Percentiles rank a stretch among this genome's conserved stretches.
phyloP scores from a whole-genome alignment of 805 yeast genomes.

The Sporopachydermia quercuum region DNA sequence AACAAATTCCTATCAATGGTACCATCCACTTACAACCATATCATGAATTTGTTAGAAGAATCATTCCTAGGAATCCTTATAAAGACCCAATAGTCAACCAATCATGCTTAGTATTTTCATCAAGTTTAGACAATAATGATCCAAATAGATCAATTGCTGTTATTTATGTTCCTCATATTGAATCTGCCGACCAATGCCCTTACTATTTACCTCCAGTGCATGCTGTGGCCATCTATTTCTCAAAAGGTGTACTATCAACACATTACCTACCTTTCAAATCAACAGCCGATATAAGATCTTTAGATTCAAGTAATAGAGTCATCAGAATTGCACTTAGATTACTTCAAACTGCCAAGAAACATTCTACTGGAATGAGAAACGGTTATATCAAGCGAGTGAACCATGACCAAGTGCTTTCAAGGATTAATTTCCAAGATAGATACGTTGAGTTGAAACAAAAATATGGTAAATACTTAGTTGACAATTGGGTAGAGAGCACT shows the following conservation, averaged over 20 bases:
- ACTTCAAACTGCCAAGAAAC: constrained; percentile 66
- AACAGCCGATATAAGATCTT: constrained; percentile 16
- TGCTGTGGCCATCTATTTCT: constrained; percentile 58
- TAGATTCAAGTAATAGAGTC: constrained; percentile 41
- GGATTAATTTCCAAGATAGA: constrained; percentile 68
- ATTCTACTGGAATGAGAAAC: constrained; percentile 65
- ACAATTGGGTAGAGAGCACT: constrained; percentile 83
- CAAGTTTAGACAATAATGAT: constrained; percentile 11
- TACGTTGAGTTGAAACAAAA: constrained; percentile 71
- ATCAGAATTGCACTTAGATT: constrained; percentile 72
- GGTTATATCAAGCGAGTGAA: constrained; percentile 83
- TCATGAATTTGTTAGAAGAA: constrained; percentile 50
- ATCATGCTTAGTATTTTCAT: constrained; percentile 45
- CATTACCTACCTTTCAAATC: constrained; percentile 55
- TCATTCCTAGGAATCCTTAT: constrained; percentile 84
- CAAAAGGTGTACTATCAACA: constrained; percentile 35
- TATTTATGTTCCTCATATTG: constrained; percentile 67
- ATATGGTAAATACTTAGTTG: constrained; percentile 61
- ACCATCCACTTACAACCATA: constrained; percentile 2
- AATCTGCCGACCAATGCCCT: constrained; percentile 47
- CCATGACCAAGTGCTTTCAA: constrained; percentile 77
- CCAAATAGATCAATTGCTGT: constrained; percentile 34
- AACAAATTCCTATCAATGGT: constrained; percentile 17
- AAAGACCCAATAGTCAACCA: constrained; percentile 76
- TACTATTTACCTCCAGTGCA: constrained; percentile 79